Conservation (phyloP, 441 rosid genomes). For the Biscutella laevigata region DNA sequence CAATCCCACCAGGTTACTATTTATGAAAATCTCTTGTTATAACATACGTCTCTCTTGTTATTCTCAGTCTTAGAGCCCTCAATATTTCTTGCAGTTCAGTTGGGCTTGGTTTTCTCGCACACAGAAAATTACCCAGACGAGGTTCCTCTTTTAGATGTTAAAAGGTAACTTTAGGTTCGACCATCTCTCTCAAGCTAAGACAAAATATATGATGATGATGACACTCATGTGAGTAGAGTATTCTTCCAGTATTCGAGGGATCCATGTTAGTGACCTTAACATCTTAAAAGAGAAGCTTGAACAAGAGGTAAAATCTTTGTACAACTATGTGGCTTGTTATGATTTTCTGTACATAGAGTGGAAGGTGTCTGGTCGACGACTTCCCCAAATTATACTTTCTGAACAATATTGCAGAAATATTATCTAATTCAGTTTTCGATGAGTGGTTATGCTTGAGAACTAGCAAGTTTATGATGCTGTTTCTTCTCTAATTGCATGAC, state of each 20-base stretch:
- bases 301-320: slow-evolving; percentile 58
- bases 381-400: neutral
- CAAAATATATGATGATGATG: neutral
- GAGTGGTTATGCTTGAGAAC: neutral
- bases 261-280: slow-evolving; percentile 61
- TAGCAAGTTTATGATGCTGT: neutral
- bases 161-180: slow-evolving; percentile 42
- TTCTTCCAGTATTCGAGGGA: slow-evolving; percentile 68
- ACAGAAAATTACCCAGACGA: slow-evolving; percentile 86
- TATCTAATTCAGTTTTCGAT: neutral
- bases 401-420: neutral
- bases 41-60: neutral
- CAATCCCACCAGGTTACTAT: slow-evolving; percentile 29
- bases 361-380: neutral
- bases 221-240: slow-evolving; percentile 3
- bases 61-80: slow-evolving; percentile 19
- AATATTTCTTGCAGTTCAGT: slow-evolving; percentile 58
- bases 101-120: slow-evolving; percentile 84
- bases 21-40: neutral
- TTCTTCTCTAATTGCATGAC: neutral
- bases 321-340: neutral
- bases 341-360: neutral
- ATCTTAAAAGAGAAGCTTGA: slow-evolving; percentile 74
- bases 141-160: slow-evolving; percentile 68
- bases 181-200: neutral